phyloP scores from a whole-genome alignment of 257 asterid species.

The Galeopsis tetrahit region DNA sequence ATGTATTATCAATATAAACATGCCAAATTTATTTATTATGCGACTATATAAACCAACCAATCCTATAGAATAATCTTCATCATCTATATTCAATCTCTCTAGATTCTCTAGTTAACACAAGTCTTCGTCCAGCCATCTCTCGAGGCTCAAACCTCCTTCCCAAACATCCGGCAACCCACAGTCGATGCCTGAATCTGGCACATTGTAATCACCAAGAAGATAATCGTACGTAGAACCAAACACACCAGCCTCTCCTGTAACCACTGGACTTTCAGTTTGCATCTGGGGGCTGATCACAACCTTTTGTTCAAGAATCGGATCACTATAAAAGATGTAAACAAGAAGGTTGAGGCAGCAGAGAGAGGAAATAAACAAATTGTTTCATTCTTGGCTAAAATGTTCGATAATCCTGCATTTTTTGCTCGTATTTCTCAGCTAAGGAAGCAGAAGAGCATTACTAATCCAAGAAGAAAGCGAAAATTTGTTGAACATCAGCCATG shows the following conservation, averaged over 20 bases:
- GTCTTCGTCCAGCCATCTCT: slow-evolving; percentile 48
- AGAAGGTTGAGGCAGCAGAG: slow-evolving; percentile 73
- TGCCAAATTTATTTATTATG: neutral
- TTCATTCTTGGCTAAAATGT: slow-evolving; percentile 72
- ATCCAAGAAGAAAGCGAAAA: slow-evolving; percentile 47
- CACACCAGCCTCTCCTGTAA: slow-evolving; percentile 46
- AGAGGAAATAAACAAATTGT: slow-evolving; percentile 67
- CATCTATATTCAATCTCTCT: slow-evolving; percentile 33
- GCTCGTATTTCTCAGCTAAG: too few species aligned
- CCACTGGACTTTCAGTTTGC: slow-evolving; percentile 39
- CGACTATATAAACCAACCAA: neutral
- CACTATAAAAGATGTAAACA: slow-evolving; percentile 51
- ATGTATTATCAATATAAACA: neutral
- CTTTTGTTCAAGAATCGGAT: slow-evolving; percentile 34
- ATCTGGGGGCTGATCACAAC: slow-evolving; percentile 25
- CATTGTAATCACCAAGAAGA: slow-evolving; percentile 34
- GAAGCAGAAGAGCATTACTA: too few species aligned
- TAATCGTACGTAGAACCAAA: slow-evolving; percentile 36
- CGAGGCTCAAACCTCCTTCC: slow-evolving; percentile 51
- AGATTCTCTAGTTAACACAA: slow-evolving; percentile 33
- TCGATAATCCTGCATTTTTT: slow-evolving; percentile 52
- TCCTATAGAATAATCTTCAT: slow-evolving; percentile 9
- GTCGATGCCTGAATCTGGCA: slow-evolving; percentile 39
- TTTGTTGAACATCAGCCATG: slow-evolving; percentile 43
- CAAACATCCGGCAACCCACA: slow-evolving; percentile 48